Evolutionary conservation across 129 eudicot species (phyloP).

Genomic region (Silybum marianum): DNA sequence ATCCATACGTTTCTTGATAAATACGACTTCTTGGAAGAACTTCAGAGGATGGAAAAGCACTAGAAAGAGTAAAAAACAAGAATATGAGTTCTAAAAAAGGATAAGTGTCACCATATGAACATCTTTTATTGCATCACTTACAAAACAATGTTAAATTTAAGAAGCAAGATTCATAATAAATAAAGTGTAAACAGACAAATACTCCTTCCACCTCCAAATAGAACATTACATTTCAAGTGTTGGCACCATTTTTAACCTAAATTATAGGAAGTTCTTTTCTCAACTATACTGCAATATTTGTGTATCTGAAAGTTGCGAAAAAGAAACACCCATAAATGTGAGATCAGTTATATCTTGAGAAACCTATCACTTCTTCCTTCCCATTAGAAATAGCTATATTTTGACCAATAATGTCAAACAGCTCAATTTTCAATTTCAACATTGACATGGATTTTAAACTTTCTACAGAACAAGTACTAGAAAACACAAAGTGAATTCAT

Average conservation of each 20-base stretch:
- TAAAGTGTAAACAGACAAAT: not conserved
- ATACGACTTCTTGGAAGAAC: constrained; percentile 81
- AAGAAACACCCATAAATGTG: too few species aligned
- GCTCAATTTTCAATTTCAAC: not conserved
- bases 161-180: not conserved
- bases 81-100: constrained; percentile 1
- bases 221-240: not conserved
- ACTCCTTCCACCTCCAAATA: not conserved
- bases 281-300: not conserved
- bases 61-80: constrained; percentile 27
- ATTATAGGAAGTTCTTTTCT: not conserved
- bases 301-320: too few species aligned
- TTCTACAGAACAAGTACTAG: not conserved
- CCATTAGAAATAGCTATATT: not conserved
- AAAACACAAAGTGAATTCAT: not conserved
- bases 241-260: not conserved
- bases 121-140: not conserved
- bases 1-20: constrained; percentile 98
- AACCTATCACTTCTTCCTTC: not conserved
- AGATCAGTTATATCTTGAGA: not conserved
- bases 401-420: not conserved
- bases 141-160: not conserved
- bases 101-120: not conserved
- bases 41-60: constrained; percentile 45
- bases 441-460: too few species aligned